Evolutionary conservation across 371 early-diverging fungal genomes (phyloP), one percentile per base, ranked within the genome.

Genomic region (Mortierella sp.): DNA sequence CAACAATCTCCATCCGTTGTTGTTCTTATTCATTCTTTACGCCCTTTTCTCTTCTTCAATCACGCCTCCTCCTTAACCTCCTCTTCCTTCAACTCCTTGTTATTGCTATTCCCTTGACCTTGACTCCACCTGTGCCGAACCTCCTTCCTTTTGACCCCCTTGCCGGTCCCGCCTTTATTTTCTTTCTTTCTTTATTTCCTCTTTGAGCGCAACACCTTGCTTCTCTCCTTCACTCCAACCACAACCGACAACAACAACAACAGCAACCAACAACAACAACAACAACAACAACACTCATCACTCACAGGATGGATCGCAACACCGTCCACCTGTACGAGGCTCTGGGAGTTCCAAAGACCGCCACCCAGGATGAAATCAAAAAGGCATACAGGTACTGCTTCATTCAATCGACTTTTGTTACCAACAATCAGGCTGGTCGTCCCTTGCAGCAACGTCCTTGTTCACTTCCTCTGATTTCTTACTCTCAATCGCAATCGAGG

Each of bases 331-430:
- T 94, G 50, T 95, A 95, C 76, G 89, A 89, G 69, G 87, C 89
- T 48, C 88, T 96, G n/a, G 93, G 91, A 2, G 89, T 96, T 26
- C 84, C 89, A n/a, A 90, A 90, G 77, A 82, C 85, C 19, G 92
- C 96, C 21, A 91, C 94, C 31, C 88, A 90, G 48, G 90, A 89
- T 24, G 95, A 96, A 71, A 91, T 96, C 74, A 94, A 94, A 87
- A 91, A 91, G 78, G 94, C 95, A 31, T 95, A 91, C 88, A 86
- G 86, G 86, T 86, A 81, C 69, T n/a, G 53, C 53, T 19, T 13
- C 69, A 43, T 51, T n/a, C 46, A 50, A 43, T 11, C 9, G 16
- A 54, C 5, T 8, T 28, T 1, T 34, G 14, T 11, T 34, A 64
- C 8, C 14, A 13, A 64, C 21, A 44, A 28, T 5, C 28, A 8